Evolutionary conservation across 176 grass and related monocot genomes (phyloP).

Genomic region (Carex scoparia): DNA sequence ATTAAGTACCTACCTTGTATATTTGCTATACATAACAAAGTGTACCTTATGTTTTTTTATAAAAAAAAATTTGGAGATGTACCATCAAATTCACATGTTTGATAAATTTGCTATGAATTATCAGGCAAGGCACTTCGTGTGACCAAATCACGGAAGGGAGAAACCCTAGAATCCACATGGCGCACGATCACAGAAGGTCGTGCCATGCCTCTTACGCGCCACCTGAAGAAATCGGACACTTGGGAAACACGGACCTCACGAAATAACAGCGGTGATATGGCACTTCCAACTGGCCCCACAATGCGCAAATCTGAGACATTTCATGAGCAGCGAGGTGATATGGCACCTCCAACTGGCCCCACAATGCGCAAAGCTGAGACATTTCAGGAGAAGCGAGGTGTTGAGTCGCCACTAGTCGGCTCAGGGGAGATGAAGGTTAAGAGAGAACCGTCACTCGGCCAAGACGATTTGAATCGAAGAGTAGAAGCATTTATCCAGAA

Average conservation of each 20-base stretch:
- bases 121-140: conserved; percentile 64
- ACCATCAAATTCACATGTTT: not conserved
- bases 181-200: conserved; percentile 91
- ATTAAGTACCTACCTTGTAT: not conserved
- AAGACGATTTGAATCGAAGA: conserved; percentile 84
- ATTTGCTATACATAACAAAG: not conserved
- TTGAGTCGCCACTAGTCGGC: not conserved
- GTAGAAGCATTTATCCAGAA: conserved; percentile 98
- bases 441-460: conserved; percentile 70
- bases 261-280: conserved; percentile 15
- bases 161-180: conserved; percentile 95
- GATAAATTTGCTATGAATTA: not conserved
- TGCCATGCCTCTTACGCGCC: conserved; percentile 56
- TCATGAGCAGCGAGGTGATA: conserved; percentile 28
- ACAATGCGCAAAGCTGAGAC: no score
- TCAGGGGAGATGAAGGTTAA: conserved; percentile 32
- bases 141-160: conserved; percentile 45
- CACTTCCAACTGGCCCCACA: not conserved
- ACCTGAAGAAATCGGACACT: conserved; percentile 96
- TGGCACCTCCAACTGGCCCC: no score
- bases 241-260: conserved; percentile 49
- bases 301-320: conserved; percentile 88
- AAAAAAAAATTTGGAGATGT: not conserved
- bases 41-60: not conserved
- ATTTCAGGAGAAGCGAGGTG: not conserved